These are phyloP conservation scores for Oryza glaberrima DNA, from an alignment of 176 grass and related monocot species.

Conservation along the genomic window DNA sequence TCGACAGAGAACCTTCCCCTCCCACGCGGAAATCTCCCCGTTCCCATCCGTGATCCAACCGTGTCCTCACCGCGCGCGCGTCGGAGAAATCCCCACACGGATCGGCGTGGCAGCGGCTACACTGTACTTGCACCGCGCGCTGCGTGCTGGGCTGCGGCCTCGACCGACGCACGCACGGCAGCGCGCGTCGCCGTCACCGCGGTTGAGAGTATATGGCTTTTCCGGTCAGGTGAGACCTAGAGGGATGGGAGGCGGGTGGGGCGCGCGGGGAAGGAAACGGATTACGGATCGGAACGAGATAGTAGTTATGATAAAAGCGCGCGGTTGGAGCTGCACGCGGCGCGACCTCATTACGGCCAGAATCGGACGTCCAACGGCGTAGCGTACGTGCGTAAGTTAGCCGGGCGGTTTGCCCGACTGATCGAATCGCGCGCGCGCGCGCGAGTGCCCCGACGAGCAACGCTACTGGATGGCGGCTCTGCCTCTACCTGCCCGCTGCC, in stretches of 20 bases:
- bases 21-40: not conserved
- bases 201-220: not conserved
- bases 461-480: not conserved
- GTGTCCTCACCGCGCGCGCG: not conserved
- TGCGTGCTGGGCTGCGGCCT: no score
- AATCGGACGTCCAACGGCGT: constrained; percentile 35
- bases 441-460: not conserved
- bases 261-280: not conserved
- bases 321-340: constrained; percentile 19
- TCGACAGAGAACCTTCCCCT: not conserved
- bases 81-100: no score
- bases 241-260: not conserved
- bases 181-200: constrained; percentile 5
- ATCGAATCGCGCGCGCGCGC: not conserved
- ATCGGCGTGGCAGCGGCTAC: no score
- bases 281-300: not conserved
- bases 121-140: no score
- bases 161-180: not conserved
- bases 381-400: not conserved
- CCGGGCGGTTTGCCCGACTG: not conserved
- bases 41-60: not conserved
- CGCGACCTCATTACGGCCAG: constrained; percentile 19
- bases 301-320: not conserved
- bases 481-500: not conserved
- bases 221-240: not conserved